Base-by-base conservation (phyloP, 2,329 filamentous ascomycete species). In the Lojkania enalia region DNA sequence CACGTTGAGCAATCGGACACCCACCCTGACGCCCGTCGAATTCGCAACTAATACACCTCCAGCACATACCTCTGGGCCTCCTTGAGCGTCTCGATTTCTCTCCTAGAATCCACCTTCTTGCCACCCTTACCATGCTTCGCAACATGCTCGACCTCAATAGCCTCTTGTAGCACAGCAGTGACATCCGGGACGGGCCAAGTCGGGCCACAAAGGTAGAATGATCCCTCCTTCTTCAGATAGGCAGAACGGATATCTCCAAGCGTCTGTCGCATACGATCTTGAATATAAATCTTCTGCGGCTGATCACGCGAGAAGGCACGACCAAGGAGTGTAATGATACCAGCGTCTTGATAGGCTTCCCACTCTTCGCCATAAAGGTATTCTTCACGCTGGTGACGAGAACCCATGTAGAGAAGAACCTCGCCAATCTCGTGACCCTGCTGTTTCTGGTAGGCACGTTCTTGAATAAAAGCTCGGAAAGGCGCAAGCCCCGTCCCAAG, bases 141-240 rank as follows among this genome's bases (percentile, higher is more conserved):
- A 78, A 83, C 84, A 35, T 85, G 88, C 64, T 96, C 87, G 21
- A 77, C 75, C 36, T 83, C 83, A 58, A 97, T 90, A 16, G 92
- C 92, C 78, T 99, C 94, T 80, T 95, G 85, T 46, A 99, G 75
- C 50, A 99, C 94, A 56, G 85, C 85, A 1, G 91, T 96, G 41
- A 99, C 92, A 74, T 99, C 94, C 5, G 94, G 94, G 43, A 99
- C 94, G 11, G 94, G 94, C 94, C 94, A 99, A 1, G 94, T 99
- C 20, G 94, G 94, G 33, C 94, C 94, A 69, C 94, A 99, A 14
- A 99, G 85, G 74, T 99, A 99, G 76, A 99, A 99, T 23, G 87
- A 86, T 44, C 94, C 94, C 60, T 94, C 86, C 57, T 96, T 83
- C 63, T 85, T 77, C 55, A 96, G 83, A 71, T 97, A 97, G 0